Base-by-base conservation (phyloP, 345 rosid species). In the Brassica juncea region DNA sequence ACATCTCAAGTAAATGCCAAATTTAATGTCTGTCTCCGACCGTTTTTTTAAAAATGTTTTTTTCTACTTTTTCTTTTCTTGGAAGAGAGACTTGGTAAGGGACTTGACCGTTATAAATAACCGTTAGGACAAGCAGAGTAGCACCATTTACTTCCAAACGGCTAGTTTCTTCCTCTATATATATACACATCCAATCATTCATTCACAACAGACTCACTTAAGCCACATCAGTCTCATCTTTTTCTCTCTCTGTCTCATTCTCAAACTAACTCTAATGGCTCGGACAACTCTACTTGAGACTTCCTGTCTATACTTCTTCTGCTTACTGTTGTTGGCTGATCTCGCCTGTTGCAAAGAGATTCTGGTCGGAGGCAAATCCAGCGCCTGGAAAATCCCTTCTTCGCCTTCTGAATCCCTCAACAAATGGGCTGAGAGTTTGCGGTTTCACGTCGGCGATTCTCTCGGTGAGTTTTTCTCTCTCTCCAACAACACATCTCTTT, bases 321-420 rank as follows among this genome's bases (percentile, higher is more conserved):
- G 82, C 35, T n/a, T 85, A 28, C 31, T 28, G 1, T 59, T 80
- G 2, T 19, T 81, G 6, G 44, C 66, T 73, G 32, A 81, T 74
- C 71, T 80, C 5, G 66, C 66, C 34, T 11, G 79, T 85, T 68
- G 87, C 82, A 85, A 47, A 75, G 93, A 89, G 30, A 60, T 87
- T 54, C 2, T 87, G 66, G 88, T 87, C 10, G 93, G 93, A 12
- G 88, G 88, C 75, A 85, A 86, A 70, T 4, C 77, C 11, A 85
- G 60, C 14, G 86, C 85, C 11, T 89, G 93, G 93, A 87, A 86
- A 68, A 60, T 86, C 73, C 93, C 91, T 2, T 85, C 89, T 66
- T 89, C 93, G 0, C 83, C 90, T 74, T 71, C 97, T n/a, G 89
- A 87, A 70, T 85, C 94, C 4, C 94, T 93, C 73, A 87, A 89